These are phyloP conservation scores for Polyplosphaeria fusca DNA, from an alignment of 495 filamentous ascomycete species.

Conservation along the genomic window DNA sequence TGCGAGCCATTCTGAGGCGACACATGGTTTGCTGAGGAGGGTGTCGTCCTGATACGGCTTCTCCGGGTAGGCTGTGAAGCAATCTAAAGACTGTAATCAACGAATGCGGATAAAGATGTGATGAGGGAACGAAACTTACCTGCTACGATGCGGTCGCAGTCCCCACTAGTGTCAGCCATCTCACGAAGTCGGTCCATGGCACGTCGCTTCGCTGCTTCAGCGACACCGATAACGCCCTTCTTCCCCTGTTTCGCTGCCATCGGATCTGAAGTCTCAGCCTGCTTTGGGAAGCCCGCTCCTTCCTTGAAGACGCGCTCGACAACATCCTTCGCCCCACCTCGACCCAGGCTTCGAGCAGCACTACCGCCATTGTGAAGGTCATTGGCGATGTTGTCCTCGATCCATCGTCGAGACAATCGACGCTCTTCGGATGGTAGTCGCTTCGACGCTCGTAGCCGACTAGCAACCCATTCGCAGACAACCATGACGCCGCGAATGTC, in stretches of 20 bases:
- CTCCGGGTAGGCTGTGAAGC: slow-evolving; percentile 78
- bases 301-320: slow-evolving; percentile 82
- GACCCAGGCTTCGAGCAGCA: slow-evolving; percentile 70
- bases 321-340: slow-evolving; percentile 76
- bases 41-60: slow-evolving; percentile 91
- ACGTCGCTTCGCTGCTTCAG: slow-evolving; percentile 70
- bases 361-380: slow-evolving; percentile 71
- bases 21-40: slow-evolving; percentile 79
- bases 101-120: no score
- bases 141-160: slow-evolving; percentile 78
- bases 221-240: slow-evolving; percentile 55
- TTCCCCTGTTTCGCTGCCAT: slow-evolving; percentile 34
- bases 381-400: slow-evolving; percentile 72
- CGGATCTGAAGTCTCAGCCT: slow-evolving; percentile 12
- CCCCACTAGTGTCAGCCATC: slow-evolving; percentile 84
- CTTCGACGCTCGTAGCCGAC: slow-evolving; percentile 62
- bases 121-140: slow-evolving; percentile 47
- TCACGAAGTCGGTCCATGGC: slow-evolving; percentile 78
- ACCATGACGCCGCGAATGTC: slow-evolving; percentile 92
- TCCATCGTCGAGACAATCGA: slow-evolving; percentile 72
- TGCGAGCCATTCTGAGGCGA: slow-evolving; percentile 89
- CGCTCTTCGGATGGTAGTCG: slow-evolving; percentile 32
- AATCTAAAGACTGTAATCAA: slow-evolving; percentile 47
- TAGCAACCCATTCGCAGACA: slow-evolving; percentile 90
- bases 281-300: slow-evolving; percentile 76